Base-by-base conservation (phyloP, 768 basidiomycete genomes). In the Leccinum variicolor region DNA sequence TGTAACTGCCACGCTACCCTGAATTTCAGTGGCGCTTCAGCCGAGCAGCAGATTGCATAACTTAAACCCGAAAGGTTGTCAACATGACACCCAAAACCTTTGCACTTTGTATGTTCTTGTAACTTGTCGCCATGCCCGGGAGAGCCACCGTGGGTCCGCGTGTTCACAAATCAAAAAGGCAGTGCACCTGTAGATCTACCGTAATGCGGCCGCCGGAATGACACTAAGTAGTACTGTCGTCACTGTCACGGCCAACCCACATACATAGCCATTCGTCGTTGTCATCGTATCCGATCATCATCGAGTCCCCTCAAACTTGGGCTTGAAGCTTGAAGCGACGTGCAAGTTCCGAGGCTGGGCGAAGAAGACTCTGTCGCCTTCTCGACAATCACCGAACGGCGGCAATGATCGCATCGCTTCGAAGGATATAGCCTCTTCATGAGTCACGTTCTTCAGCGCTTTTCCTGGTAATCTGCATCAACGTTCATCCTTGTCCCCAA, bases 141-240 rank as follows among this genome's bases (percentile, higher is more conserved):
- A 58, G 53, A 23, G 11, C 26, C 17, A 50, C 64, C 63, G 57
- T 46, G 19, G 65, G 48, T 28, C 33, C 3, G 13, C 9, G 15
- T 48, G 33, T 31, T 33, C 50, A 29, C 52, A 56, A 46, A 57
- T 64, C 58, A 64, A 11, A 43, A 55, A 64, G 62, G 65, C 64
- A 34, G 54, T 66, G 49, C 58, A 56, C 29, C 59, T 62, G 60
- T 43, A 65, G 58, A 65, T 65, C 66, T 28, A n/a, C 31, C 61
- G 52, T 47, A 23, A 54, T 33, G 4, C 19, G 21, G 17, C 39
- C 39, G 39, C 39, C 39, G 39, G 23, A 23, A 23, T 33, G 33
- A 33, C 29, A 29, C 29, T 29, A 29, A 29, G 29, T 39, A 36
- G 34, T 17, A 39, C 8, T 39, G 34, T 19, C 19, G 41, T 43